Conservation (phyloP, 2,329 filamentous ascomycete genomes). For the Pseudocercospora cruenta region DNA sequence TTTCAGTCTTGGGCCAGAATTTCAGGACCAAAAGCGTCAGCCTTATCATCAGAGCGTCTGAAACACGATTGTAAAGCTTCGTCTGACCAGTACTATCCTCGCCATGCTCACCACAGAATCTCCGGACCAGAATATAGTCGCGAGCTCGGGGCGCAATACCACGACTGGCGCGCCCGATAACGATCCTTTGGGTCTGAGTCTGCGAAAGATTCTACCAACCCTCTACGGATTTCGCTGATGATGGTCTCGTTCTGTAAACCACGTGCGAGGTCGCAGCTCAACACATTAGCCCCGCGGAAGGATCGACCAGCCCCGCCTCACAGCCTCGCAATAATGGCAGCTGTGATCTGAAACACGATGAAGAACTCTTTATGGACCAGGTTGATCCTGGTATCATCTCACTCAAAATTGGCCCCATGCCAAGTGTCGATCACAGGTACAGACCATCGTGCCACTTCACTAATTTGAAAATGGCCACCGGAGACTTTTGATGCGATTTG, state of each 20-base stretch:
- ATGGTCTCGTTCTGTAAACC: background rate
- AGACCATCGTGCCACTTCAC: background rate
- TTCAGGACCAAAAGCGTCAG: background rate
- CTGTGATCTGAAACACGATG: background rate
- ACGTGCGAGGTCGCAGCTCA: background rate
- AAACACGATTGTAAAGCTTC: background rate
- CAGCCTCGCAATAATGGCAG: background rate
- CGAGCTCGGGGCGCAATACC: background rate
- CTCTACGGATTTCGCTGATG: background rate
- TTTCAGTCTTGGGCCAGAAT: background rate
- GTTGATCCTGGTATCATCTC: background rate
- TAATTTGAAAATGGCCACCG: background rate
- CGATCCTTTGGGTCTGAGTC: background rate
- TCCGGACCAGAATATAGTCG: background rate
- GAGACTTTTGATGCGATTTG: background rate
- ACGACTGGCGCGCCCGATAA: background rate
- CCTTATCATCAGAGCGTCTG: background rate
- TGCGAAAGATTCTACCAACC: background rate
- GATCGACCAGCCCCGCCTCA: background rate
- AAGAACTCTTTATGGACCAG: no score
- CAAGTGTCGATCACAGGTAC: background rate
- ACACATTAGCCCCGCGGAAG: background rate
- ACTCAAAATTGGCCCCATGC: background rate
- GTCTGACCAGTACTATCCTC: background rate
- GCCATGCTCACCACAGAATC: background rate